Conservation (phyloP, 2,329 filamentous ascomycete genomes). For the Hymenoscyphus scutula region DNA sequence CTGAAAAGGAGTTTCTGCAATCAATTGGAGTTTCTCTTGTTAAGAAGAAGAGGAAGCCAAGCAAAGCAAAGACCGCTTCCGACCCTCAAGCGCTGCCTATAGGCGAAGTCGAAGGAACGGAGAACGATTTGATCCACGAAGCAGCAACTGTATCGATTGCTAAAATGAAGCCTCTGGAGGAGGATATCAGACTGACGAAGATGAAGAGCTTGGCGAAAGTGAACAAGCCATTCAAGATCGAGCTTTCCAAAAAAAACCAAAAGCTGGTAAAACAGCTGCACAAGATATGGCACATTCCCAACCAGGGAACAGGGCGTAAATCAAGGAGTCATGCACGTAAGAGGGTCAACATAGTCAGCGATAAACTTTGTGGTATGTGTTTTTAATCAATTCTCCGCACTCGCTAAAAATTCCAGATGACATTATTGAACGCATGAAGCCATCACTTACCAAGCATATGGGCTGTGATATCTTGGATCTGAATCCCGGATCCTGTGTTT, state of each 20-base stretch:
- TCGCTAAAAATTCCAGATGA: conserved; percentile 25
- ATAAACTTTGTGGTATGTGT: conserved; percentile 45
- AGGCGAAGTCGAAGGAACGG: too few relatives aligned
- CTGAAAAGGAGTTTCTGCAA: neutral
- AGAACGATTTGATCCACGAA: too few relatives aligned
- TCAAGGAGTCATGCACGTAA: conserved; percentile 22
- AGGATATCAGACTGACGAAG: too few relatives aligned
- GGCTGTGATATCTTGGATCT: conserved; percentile 87
- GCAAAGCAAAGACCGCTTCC: too few relatives aligned
- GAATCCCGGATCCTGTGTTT: conserved; percentile 76
- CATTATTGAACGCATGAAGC: conserved; percentile 61
- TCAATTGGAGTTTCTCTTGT: neutral
- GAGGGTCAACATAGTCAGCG: conserved; percentile 53
- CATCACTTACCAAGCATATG: conserved; percentile 64
- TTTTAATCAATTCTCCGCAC: neutral
- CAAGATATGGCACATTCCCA: neutral
- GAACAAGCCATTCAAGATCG: too few relatives aligned
- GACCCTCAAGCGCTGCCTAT: too few relatives aligned
- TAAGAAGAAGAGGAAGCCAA: too few relatives aligned
- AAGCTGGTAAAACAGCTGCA: neutral
- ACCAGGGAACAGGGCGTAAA: conserved; percentile 29
- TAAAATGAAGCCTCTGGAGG: too few relatives aligned
- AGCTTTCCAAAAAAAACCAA: neutral
- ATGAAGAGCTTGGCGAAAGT: too few relatives aligned
- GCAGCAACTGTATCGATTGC: too few relatives aligned